phyloP scores from a whole-genome alignment of 1,284 basidiomycete species.

The Golubevia pallescens region DNA sequence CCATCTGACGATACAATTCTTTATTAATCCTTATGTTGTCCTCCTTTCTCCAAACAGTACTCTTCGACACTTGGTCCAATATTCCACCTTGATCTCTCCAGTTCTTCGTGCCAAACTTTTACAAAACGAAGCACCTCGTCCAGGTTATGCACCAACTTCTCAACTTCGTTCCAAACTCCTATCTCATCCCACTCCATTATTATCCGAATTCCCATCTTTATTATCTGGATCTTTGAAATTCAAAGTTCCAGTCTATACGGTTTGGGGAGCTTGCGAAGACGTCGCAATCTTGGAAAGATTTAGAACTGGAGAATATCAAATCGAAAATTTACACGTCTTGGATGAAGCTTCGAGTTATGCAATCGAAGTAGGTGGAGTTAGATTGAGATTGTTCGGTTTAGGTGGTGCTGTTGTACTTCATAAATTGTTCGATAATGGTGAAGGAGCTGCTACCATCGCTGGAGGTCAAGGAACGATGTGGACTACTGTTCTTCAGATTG shows the following conservation, averaged over 20 bases:
- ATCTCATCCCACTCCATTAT: slow-evolving; percentile 61
- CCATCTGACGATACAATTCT: too few relatives aligned
- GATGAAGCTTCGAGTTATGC: slow-evolving; percentile 92
- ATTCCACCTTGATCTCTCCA: slow-evolving; percentile 90
- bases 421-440: slow-evolving; percentile 97
- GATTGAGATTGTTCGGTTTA: slow-evolving; percentile 88
- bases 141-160: slow-evolving; percentile 18
- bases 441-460: slow-evolving; percentile 91
- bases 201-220: slow-evolving; percentile 92
- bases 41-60: slow-evolving; percentile 66
- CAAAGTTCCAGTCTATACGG: slow-evolving; percentile 85
- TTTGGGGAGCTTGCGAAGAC: slow-evolving; percentile 98
- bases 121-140: slow-evolving; percentile 68
- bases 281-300: slow-evolving; percentile 90
- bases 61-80: slow-evolving; percentile 92
- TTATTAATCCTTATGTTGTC: too few relatives aligned
- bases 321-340: slow-evolving; percentile 74
- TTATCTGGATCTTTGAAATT: slow-evolving; percentile 71
- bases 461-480: slow-evolving; percentile 98
- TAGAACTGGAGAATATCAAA: slow-evolving; percentile 78
- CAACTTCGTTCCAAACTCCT: slow-evolving; percentile 61
- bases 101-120: slow-evolving; percentile 82
- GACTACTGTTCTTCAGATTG: slow-evolving; percentile 96
- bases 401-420: slow-evolving; percentile 94
- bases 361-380: slow-evolving; percentile 89